Conservation (phyloP, 75 land plant genomes). For the Cryptomeria japonica region DNA sequence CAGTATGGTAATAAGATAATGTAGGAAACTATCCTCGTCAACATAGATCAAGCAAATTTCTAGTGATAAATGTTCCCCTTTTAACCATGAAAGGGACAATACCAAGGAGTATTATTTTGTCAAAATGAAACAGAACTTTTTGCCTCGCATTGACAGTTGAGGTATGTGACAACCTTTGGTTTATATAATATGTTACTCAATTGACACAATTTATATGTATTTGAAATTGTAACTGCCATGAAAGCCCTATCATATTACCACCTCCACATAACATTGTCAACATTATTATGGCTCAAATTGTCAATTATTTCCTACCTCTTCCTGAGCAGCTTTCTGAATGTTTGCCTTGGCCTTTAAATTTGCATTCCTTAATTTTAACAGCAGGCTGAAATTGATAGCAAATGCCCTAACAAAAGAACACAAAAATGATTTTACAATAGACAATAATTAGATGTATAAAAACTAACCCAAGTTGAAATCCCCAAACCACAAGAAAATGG, state of each 20-base stretch:
- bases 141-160: too few species aligned
- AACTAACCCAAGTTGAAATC: not conserved
- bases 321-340: slow-evolving; percentile 65
- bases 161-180: not conserved
- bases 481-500: not conserved
- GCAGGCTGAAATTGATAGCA: slow-evolving; percentile 34
- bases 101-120: not conserved
- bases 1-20: too few species aligned
- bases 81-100: not conserved
- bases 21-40: too few species aligned
- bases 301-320: slow-evolving; percentile 44
- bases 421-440: not conserved
- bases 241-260: not conserved
- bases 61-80: not conserved
- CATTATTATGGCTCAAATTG: not conserved
- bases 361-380: slow-evolving; percentile 44
- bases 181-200: not conserved
- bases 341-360: slow-evolving; percentile 70
- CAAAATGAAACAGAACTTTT: too few species aligned
- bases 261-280: not conserved
- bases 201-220: not conserved
- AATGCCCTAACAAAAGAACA: not conserved
- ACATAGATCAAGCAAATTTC: not conserved
- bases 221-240: not conserved
- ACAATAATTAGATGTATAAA: too few species aligned